Evolutionary conservation across 176 grass and related monocot species (phyloP).

Genomic region (Bonia amplexicaulis): DNA sequence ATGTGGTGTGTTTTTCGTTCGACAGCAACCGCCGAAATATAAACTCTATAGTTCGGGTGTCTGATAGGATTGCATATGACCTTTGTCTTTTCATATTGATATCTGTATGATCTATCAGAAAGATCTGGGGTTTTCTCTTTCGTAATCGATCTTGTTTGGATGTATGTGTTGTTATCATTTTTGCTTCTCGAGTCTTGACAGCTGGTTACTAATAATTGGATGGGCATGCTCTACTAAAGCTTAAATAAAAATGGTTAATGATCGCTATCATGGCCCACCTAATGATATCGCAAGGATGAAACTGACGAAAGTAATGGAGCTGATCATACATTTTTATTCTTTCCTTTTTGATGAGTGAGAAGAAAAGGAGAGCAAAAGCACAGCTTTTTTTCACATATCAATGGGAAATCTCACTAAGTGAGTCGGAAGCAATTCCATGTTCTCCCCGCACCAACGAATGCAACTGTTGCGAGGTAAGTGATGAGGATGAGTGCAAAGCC

Average conservation of each 20-base stretch:
- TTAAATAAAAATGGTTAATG: not conserved
- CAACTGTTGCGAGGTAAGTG: conserved; percentile 36
- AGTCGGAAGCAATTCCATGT: conserved; percentile 51
- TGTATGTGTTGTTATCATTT: not conserved
- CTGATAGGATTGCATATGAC: not conserved
- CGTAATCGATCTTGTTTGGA: not conserved
- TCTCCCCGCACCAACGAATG: conserved; percentile 34
- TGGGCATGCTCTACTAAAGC: not conserved
- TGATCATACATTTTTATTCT: not conserved
- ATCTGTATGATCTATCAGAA: not conserved
- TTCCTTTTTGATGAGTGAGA: conserved; percentile 8
- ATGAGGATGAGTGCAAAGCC: conserved; percentile 32
- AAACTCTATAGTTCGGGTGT: not conserved
- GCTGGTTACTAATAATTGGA: not conserved
- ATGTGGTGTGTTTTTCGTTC: not conserved
- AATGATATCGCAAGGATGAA: conserved; percentile 26
- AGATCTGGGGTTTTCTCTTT: not conserved
- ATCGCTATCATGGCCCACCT: not conserved
- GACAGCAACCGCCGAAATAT: not conserved
- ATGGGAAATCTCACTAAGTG: conserved; percentile 40
- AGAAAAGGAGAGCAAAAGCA: conserved; percentile 13
- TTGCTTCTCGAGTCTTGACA: not conserved
- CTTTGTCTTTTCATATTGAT: not conserved
- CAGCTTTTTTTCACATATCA: conserved; percentile 28
- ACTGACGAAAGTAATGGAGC: conserved; percentile 15